phyloP scores from a whole-genome alignment of 179 eudicot genomes.

The Drosera spatulata region DNA sequence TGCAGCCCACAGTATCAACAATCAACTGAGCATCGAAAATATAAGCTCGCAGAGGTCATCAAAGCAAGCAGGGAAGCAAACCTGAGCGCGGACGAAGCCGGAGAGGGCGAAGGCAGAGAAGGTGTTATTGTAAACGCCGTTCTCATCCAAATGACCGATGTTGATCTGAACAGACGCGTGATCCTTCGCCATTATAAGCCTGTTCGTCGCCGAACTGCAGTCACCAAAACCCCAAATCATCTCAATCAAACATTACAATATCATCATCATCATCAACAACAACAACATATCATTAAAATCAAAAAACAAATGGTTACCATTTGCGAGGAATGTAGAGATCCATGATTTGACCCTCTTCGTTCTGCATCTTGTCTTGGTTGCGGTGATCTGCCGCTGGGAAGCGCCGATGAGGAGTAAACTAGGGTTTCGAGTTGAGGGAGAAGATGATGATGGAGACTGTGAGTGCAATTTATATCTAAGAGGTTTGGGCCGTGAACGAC shows the following conservation, averaged over 20 bases:
- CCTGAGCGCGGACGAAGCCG: slow-evolving; percentile 39
- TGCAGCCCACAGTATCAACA: too few relatives aligned
- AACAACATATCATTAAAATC: background rate
- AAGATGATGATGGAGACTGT: too few relatives aligned
- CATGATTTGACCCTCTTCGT: slow-evolving; percentile 27
- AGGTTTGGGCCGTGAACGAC: too few relatives aligned
- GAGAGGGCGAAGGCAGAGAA: slow-evolving; percentile 33
- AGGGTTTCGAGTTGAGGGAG: too few relatives aligned
- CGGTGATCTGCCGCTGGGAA: too few relatives aligned
- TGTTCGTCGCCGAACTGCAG: slow-evolving; percentile 42
- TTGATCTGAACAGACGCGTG: slow-evolving; percentile 43
- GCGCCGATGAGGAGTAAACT: too few relatives aligned
- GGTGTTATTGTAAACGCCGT: slow-evolving; percentile 24
- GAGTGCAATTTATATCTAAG: too few relatives aligned
- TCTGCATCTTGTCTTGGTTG: slow-evolving; percentile 23
- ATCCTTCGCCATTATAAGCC: slow-evolving; percentile 38
- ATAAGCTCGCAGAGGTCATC: background rate
- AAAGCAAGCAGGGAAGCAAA: slow-evolving; percentile 2
- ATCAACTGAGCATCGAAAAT: background rate
- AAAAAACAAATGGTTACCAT: slow-evolving; percentile 16
- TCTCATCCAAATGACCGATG: slow-evolving; percentile 41
- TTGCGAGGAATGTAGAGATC: slow-evolving; percentile 43
- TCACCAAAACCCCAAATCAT: slow-evolving; percentile 1
- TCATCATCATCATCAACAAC: background rate
- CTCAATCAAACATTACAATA: background rate